Conservation (phyloP, 2,329 filamentous ascomycete genomes). For the Ophiostoma australiae region DNA sequence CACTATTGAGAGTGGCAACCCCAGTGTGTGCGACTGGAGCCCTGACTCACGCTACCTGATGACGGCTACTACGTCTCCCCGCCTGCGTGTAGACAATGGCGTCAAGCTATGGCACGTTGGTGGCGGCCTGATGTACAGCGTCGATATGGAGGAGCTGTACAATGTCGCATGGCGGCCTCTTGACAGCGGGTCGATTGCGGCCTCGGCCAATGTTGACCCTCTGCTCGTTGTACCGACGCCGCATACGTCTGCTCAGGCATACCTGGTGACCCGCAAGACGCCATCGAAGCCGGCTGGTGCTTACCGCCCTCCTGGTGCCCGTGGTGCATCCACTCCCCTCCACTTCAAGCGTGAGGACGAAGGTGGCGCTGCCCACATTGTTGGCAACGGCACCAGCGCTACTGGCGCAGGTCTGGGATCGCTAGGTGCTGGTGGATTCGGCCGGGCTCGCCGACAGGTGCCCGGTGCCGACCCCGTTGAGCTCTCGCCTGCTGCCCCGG, state of each 20-base stretch:
- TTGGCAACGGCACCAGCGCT: constrained; percentile 65
- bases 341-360: constrained; percentile 98
- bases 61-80: constrained; percentile 94
- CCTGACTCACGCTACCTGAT: constrained; percentile 93
- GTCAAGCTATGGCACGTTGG: constrained; percentile 91
- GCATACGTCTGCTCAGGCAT: constrained; percentile 76
- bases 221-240: constrained; percentile 69
- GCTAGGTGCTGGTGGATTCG: constrained; percentile 64
- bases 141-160: constrained; percentile 93
- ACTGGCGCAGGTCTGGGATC: constrained; percentile 60
- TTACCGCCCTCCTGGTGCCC: constrained; percentile 89
- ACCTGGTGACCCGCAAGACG: constrained; percentile 81
- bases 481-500: constrained; percentile 61
- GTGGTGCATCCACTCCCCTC: constrained; percentile 80
- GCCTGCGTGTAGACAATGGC: constrained; percentile 93
- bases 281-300: constrained; percentile 96
- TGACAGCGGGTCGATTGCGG: constrained; percentile 26
- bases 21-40: constrained; percentile 95
- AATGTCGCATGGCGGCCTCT: constrained; percentile 81
- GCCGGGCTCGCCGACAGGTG: constrained; percentile 66
- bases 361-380: constrained; percentile 77
- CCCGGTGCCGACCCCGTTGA: constrained; percentile 77
- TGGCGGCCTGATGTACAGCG: constrained; percentile 86
- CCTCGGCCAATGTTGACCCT: constrained; percentile 59
- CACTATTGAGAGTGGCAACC: constrained; percentile 92